Evolutionary conservation across 805 yeast genomes (phyloP).

Genomic region (Saturnispora saitoi): DNA sequence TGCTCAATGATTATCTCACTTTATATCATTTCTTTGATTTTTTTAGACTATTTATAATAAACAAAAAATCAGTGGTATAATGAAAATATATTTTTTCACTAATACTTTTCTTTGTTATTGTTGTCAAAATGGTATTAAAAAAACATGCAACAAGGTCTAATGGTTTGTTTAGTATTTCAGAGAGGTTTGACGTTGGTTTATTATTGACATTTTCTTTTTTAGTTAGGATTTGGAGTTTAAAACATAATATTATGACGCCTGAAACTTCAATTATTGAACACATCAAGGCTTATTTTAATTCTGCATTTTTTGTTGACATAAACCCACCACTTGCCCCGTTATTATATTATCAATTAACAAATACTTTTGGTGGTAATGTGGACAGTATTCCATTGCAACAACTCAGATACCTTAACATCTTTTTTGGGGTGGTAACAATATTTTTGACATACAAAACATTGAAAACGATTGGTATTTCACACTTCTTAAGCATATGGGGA

Average conservation of each 20-base stretch:
- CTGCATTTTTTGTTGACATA: constrained; percentile 61
- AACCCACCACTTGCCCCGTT: constrained; percentile 77
- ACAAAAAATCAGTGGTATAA: no score
- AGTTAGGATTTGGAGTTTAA: not conserved
- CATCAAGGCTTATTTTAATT: constrained; percentile 45
- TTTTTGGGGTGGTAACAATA: constrained; percentile 45
- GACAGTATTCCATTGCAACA: constrained; percentile 43
- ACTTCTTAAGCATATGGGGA: constrained; percentile 42
- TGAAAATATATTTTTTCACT: not conserved
- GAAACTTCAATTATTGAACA: not conserved
- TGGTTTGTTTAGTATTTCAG: not conserved
- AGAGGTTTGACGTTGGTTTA: not conserved
- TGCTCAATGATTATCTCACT: no score
- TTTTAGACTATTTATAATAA: no score
- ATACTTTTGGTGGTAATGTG: constrained; percentile 35
- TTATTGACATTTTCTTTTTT: not conserved
- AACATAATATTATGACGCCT: not conserved
- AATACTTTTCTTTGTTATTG: not conserved
- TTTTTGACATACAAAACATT: constrained; percentile 47
- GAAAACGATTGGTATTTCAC: constrained; percentile 46
- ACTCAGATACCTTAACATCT: constrained; percentile 51
- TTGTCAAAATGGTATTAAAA: not conserved
- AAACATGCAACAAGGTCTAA: not conserved
- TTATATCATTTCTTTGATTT: no score
- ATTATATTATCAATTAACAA: constrained; percentile 55